Percentiles rank a stretch among this genome's conserved stretches.
Evolutionary conservation across 1,284 basidiomycete genomes (phyloP).

Genomic region (Vanrija pseudolonga): DNA sequence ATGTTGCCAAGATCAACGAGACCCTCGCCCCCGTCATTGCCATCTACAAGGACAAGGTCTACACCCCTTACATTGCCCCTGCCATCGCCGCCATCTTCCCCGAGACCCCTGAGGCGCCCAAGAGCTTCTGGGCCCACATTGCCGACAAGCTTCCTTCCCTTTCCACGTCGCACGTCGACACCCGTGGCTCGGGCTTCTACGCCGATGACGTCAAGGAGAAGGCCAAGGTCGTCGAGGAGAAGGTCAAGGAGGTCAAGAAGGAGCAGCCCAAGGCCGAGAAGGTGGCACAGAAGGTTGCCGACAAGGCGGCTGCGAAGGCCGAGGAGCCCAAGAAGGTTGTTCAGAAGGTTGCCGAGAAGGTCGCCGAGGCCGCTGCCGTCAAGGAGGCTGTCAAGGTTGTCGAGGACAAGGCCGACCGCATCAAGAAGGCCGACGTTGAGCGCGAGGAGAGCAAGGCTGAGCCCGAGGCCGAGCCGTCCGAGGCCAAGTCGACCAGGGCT

Average conservation of each 20-base stretch:
- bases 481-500: not conserved
- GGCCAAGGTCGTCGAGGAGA: not conserved
- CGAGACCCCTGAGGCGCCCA: slow-evolving; percentile 18
- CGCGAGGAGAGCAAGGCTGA: not conserved
- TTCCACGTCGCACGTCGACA: too few species aligned
- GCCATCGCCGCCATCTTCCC: slow-evolving; percentile 29
- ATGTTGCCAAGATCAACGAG: slow-evolving; percentile 20
- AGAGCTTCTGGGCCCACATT: slow-evolving; percentile 36
- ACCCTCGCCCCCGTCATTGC: slow-evolving; percentile 17
- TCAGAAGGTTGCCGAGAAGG: not conserved
- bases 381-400: not conserved
- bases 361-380: slow-evolving; percentile 1
- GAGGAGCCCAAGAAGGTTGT: slow-evolving; percentile 1
- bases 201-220: not conserved
- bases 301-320: slow-evolving; percentile 11
- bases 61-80: slow-evolving; percentile 37
- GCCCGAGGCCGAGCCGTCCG: not conserved
- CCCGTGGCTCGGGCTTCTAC: not conserved
- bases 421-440: not conserved
- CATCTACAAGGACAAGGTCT: slow-evolving; percentile 20
- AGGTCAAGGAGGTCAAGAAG: slow-evolving; percentile 3
- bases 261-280: slow-evolving; percentile 7
- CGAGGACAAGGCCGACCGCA: not conserved
- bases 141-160: slow-evolving; percentile 33
- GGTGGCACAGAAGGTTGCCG: slow-evolving; percentile 8